Percentiles rank a stretch among this genome's conserved stretches.
These are phyloP conservation scores for Tephrocybe sp. DNA, from an alignment of 768 basidiomycete genomes.

Conservation along the genomic window DNA sequence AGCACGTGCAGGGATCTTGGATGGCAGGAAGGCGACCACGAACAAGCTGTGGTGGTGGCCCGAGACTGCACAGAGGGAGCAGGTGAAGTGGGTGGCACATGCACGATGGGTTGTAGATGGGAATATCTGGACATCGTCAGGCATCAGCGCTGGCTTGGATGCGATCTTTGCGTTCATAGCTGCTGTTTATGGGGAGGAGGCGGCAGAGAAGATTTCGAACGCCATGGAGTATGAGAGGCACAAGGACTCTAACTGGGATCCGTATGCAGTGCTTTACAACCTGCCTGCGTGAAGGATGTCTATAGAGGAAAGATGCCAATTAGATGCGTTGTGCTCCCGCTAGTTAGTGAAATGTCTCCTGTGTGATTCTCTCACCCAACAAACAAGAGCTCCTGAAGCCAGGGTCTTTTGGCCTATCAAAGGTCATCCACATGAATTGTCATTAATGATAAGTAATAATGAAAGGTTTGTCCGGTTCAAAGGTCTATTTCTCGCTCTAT, in stretches of 20 bases:
- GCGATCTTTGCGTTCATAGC: conserved; percentile 35
- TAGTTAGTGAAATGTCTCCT: no score
- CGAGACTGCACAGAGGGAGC: conserved; percentile 24
- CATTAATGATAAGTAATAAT: no score
- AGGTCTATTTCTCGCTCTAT: not conserved
- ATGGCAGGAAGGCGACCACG: conserved; percentile 44
- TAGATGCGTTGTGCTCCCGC: no score
- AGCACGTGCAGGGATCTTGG: conserved; percentile 41
- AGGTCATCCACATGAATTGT: no score
- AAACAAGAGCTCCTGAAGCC: no score
- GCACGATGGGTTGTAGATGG: conserved; percentile 51
- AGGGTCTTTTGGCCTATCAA: no score
- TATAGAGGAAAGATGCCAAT: no score
- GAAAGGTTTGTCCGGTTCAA: not conserved
- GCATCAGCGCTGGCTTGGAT: conserved; percentile 45
- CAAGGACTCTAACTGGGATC: conserved; percentile 36
- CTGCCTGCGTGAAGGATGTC: conserved; percentile 7
- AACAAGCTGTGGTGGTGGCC: conserved; percentile 38
- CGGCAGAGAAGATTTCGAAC: conserved; percentile 29
- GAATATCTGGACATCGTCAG: conserved; percentile 51
- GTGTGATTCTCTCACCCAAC: no score
- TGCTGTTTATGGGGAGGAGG: conserved; percentile 35
- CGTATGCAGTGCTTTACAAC: conserved; percentile 33
- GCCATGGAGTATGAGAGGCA: conserved; percentile 40
- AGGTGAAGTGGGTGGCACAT: conserved; percentile 42